Conservation (phyloP, 2,329 filamentous ascomycete species). For the Ramularia endophylla region DNA sequence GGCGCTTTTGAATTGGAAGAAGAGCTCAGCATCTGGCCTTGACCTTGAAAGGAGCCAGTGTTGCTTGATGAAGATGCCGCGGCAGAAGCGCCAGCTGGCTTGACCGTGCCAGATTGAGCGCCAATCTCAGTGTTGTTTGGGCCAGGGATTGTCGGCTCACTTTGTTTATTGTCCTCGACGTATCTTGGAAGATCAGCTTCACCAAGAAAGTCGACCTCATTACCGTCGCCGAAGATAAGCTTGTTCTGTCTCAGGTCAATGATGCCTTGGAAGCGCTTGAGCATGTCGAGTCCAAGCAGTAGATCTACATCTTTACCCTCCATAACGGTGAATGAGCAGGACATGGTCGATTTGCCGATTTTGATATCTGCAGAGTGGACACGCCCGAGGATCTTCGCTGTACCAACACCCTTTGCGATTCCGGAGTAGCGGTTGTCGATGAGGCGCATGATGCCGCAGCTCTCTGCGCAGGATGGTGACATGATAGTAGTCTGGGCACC, state of each 20-base stretch:
- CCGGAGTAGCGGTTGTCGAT: constrained; percentile 90
- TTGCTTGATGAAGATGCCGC: constrained; percentile 26
- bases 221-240: constrained; percentile 66
- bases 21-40: constrained; percentile 27
- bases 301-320: constrained; percentile 96
- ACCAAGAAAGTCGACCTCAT: constrained; percentile 82
- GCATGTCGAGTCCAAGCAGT: constrained; percentile 89
- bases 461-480: constrained; percentile 86
- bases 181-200: constrained; percentile 93
- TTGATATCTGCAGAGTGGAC: constrained; percentile 95
- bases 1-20: constrained; percentile 17
- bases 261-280: constrained; percentile 88
- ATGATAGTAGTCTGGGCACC: constrained; percentile 98
- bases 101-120: constrained; percentile 71
- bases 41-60: constrained; percentile 24
- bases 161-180: constrained; percentile 61
- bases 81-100: constrained; percentile 42
- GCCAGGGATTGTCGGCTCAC: constrained; percentile 79
- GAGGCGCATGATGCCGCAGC: constrained; percentile 92
- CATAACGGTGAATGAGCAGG: constrained; percentile 98
- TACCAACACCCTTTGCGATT: constrained; percentile 88
- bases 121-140: constrained; percentile 88
- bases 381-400: constrained; percentile 86
- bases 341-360: constrained; percentile 78
- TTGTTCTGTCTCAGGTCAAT: constrained; percentile 83